phyloP scores from a whole-genome alignment of 2,329 filamentous ascomycete genomes.

The Dendryphion nanum region DNA sequence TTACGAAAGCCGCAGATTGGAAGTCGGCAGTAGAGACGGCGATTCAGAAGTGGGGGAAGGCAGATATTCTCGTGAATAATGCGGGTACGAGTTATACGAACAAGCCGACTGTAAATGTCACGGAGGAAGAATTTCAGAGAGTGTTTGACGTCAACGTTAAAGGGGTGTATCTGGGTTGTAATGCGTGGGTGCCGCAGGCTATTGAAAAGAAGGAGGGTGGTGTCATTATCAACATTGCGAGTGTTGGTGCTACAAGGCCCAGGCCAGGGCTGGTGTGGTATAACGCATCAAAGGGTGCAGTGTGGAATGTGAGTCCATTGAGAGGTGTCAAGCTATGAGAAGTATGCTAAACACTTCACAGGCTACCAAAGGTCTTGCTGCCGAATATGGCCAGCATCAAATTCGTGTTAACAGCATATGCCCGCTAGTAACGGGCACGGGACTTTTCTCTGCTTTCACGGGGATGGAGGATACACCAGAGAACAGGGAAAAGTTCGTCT shows the following conservation, averaged over 20 bases:
- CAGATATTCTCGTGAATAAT: constrained; percentile 62
- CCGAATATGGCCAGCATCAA: constrained; percentile 69
- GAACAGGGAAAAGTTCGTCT: constrained; percentile 52
- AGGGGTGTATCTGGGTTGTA: constrained; percentile 61
- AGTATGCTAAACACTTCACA: constrained; percentile 3
- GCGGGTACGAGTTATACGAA: constrained; percentile 57
- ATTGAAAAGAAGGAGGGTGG: constrained; percentile 57
- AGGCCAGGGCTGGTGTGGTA: constrained; percentile 67
- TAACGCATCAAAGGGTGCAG: constrained; percentile 66
- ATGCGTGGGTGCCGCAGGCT: constrained; percentile 61
- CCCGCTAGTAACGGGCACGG: constrained; percentile 66
- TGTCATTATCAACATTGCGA: constrained; percentile 65
- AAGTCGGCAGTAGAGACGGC: constrained; percentile 54
- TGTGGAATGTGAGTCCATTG: constrained; percentile 52
- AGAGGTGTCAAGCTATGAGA: constrained; percentile 26
- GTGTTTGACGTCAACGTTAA: constrained; percentile 70
- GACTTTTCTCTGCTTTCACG: constrained; percentile 58
- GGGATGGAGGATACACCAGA: constrained; percentile 61
- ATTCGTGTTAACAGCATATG: constrained; percentile 73
- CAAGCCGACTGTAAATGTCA: constrained; percentile 60
- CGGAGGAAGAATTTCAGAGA: constrained; percentile 64
- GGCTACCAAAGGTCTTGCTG: constrained; percentile 65
- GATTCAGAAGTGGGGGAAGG: constrained; percentile 52
- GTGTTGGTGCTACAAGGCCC: constrained; percentile 61
- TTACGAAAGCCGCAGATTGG: constrained; percentile 54